Evolutionary conservation across 2,329 filamentous ascomycete species (phyloP).

Genomic region (Cryphonectria japonica): DNA sequence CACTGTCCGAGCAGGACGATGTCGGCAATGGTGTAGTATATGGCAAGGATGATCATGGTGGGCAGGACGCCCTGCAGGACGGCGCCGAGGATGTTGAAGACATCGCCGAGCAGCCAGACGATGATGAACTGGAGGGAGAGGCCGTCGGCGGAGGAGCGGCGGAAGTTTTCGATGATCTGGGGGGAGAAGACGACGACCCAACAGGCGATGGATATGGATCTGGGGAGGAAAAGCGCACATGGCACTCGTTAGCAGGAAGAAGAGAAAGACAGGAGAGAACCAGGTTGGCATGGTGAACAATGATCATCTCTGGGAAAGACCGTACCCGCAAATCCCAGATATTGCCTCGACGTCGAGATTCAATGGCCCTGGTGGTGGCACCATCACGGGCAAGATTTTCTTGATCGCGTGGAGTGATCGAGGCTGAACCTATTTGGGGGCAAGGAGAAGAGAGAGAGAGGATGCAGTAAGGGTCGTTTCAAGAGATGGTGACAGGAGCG

Average conservation of each 20-base stretch:
- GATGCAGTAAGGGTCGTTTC: not conserved
- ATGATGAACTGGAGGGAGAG: constrained; percentile 90
- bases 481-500: not conserved
- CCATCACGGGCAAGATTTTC: constrained; percentile 44
- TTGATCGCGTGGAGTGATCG: not conserved
- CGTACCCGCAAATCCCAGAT: constrained; percentile 84
- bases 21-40: constrained; percentile 92
- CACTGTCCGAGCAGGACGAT: constrained; percentile 86
- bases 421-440: not conserved
- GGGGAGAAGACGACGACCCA: constrained; percentile 98
- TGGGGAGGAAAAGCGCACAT: constrained; percentile 38
- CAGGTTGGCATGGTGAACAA: constrained; percentile 15
- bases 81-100: constrained; percentile 95
- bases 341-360: constrained; percentile 88
- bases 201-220: constrained; percentile 94
- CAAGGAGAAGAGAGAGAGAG: not conserved
- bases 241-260: not conserved
- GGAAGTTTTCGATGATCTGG: constrained; percentile 95
- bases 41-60: constrained; percentile 93
- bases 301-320: constrained; percentile 7
- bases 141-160: constrained; percentile 80
- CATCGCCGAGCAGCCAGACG: constrained; percentile 90
- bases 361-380: constrained; percentile 57
- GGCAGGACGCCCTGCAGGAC: constrained; percentile 89
- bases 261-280: not conserved